Percentiles rank a stretch among this genome's conserved stretches.
These are phyloP conservation scores for Lepidopterella palustris DNA, from an alignment of 495 filamentous ascomycete species.

Conservation along the genomic window DNA sequence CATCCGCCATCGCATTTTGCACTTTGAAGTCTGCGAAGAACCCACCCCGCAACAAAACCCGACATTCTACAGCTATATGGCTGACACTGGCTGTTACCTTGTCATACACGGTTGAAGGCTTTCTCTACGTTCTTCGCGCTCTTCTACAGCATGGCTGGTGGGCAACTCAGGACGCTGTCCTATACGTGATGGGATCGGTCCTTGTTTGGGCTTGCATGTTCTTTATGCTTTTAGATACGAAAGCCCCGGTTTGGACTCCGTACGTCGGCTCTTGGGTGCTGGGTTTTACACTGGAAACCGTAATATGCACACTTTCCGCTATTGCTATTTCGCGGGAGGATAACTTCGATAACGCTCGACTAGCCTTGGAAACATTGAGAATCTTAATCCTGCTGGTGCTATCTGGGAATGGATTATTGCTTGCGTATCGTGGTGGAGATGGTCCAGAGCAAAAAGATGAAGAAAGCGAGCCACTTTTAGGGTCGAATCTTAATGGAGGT, in stretches of 20 bases:
- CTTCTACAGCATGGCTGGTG: slow-evolving; percentile 4
- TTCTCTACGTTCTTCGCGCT: not conserved
- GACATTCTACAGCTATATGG: not conserved
- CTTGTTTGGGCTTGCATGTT: slow-evolving; percentile 4
- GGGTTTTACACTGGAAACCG: not conserved
- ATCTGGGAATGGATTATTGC: not conserved
- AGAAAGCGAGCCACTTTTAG: slow-evolving; percentile 2
- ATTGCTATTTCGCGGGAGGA: not conserved
- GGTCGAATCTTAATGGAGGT: not conserved
- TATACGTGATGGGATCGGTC: not conserved
- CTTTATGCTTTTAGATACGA: not conserved
- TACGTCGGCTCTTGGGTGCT: slow-evolving; percentile 1
- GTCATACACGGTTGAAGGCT: not conserved
- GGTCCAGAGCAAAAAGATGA: not conserved
- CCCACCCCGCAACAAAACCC: not conserved
- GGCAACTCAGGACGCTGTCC: slow-evolving; percentile 4
- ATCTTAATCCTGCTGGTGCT: not conserved
- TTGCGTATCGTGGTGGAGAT: not conserved
- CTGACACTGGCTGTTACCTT: not conserved
- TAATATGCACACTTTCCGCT: not conserved
- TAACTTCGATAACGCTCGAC: not conserved
- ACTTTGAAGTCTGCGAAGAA: not conserved
- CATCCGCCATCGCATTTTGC: not conserved
- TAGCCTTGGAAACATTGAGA: not conserved
- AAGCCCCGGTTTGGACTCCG: not conserved